These are phyloP conservation scores for Rosa hybrid DNA, from an alignment of 331 rosid genomes.

Conservation along the genomic window DNA sequence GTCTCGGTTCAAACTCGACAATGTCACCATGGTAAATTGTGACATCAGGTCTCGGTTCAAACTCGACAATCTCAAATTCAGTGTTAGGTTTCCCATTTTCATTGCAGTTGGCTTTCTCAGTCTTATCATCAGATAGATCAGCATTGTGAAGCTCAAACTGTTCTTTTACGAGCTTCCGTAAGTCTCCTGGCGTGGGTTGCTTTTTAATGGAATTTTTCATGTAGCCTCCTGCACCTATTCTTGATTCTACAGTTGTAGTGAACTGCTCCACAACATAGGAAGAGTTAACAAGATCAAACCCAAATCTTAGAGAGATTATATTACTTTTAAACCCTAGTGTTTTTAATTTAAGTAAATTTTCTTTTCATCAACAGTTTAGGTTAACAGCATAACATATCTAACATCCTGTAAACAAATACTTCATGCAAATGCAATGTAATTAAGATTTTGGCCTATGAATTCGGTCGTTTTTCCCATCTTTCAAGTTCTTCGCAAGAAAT, in stretches of 20 bases:
- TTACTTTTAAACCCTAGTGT: neutral
- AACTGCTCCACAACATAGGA: neutral
- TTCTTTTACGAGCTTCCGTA: neutral
- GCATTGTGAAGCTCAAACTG: neutral
- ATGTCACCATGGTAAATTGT: neutral
- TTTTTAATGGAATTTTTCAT: conserved; percentile 38
- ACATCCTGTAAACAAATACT: too few relatives aligned
- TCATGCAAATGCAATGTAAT: neutral
- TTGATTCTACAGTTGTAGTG: conserved; percentile 25
- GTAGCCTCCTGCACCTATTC: conserved; percentile 31
- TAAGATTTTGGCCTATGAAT: neutral
- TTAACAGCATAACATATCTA: neutral
- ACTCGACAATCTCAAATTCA: neutral
- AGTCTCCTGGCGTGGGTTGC: neutral
- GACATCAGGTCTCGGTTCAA: neutral
- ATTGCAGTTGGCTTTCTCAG: conserved; percentile 1
- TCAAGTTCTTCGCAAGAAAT: neutral
- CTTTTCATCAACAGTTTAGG: neutral
- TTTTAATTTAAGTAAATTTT: neutral
- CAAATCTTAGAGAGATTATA: neutral
- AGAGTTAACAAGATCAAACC: neutral
- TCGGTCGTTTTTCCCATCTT: neutral
- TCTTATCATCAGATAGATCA: neutral
- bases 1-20: conserved; percentile 17
- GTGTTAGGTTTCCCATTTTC: neutral